Percentiles rank a stretch among this genome's conserved stretches.
These are phyloP conservation scores for Casuarina equisetifolia DNA, from an alignment of 306 rosid genomes.

Conservation along the genomic window DNA sequence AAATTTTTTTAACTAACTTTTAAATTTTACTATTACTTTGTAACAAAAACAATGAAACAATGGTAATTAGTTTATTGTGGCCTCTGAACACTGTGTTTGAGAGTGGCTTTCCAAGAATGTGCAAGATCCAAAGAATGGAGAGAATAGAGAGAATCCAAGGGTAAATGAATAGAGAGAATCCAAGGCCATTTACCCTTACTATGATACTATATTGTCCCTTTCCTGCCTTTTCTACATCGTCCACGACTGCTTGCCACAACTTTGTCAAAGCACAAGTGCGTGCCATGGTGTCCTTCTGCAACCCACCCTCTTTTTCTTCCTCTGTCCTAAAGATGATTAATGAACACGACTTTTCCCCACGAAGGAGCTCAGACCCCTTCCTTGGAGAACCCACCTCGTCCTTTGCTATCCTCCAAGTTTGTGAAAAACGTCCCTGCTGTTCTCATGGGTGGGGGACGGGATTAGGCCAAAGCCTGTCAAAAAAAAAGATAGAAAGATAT, in stretches of 20 bases:
- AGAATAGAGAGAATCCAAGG: constrained; percentile 46
- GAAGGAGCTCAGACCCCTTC: constrained; percentile 14
- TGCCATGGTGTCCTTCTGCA: constrained; percentile 41
- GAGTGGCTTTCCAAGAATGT: constrained; percentile 1
- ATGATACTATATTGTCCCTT: constrained; percentile 11
- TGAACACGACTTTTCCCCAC: constrained; percentile 9
- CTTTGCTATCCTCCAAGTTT: constrained; percentile 22
- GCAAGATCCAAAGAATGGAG: constrained; percentile 2
- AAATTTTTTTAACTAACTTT: too few species aligned
- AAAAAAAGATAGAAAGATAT: constrained; percentile 20
- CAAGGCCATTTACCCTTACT: constrained; percentile 30
- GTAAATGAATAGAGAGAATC: constrained; percentile 45
- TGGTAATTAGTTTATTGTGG: neutral
- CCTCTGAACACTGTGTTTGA: neutral
- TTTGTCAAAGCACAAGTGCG: constrained; percentile 41
- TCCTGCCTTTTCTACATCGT: neutral
- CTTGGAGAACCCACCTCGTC: constrained; percentile 23
- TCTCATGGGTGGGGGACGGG: constrained; percentile 29
- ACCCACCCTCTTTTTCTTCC: constrained; percentile 29
- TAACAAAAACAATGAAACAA: neutral
- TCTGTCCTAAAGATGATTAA: constrained; percentile 24
- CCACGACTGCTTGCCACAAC: constrained; percentile 24
- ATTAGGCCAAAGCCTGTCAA: constrained; percentile 22
- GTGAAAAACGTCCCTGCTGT: constrained; percentile 12
- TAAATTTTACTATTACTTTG: too few species aligned